Evolutionary conservation across 75 land plant genomes (phyloP).

Genomic region (Cupressus sempervirens): DNA sequence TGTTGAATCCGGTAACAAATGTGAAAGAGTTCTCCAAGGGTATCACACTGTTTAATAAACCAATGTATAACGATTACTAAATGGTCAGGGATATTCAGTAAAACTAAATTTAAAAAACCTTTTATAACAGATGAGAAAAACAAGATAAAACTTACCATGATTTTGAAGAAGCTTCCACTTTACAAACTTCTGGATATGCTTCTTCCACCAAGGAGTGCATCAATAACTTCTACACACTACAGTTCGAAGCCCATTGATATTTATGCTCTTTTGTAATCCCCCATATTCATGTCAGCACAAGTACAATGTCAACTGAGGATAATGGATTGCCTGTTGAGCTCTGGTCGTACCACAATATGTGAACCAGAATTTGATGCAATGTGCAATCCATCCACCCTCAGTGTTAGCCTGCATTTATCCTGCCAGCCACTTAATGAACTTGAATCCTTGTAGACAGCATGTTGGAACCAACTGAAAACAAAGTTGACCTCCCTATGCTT

Average conservation of each 20-base stretch:
- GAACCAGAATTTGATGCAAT: background rate
- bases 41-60: background rate
- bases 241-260: background rate
- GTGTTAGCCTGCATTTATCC: slow-evolving; percentile 11
- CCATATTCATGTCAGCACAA: slow-evolving; percentile 2
- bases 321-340: background rate
- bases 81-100: background rate
- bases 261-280: background rate
- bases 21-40: background rate
- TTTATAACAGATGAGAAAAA: background rate
- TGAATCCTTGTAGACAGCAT: background rate
- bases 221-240: background rate
- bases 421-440: slow-evolving; percentile 6
- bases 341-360: background rate
- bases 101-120: background rate
- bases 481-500: slow-evolving; percentile 12
- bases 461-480: background rate
- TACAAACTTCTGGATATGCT: background rate
- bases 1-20: slow-evolving; percentile 1
- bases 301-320: slow-evolving; percentile 5
- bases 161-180: background rate
- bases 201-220: slow-evolving; percentile 3
- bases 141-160: background rate
- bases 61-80: background rate
- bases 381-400: slow-evolving; percentile 3